Conservation (phyloP, 768 basidiomycete genomes). For the Polyporus arcularius region DNA sequence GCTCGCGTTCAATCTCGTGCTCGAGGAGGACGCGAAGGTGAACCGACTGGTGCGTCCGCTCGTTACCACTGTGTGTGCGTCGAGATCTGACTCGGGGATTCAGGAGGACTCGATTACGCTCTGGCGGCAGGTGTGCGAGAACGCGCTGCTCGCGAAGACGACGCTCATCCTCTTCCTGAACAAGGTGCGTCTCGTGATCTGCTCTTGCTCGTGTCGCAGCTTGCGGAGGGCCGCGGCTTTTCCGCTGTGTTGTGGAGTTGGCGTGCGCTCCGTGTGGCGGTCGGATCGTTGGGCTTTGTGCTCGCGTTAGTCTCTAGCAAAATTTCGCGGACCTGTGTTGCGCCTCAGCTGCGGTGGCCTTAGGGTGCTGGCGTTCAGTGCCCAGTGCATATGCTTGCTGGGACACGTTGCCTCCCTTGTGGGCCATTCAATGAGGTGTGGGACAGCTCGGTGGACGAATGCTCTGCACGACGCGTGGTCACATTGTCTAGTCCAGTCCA, state of each 20-base stretch:
- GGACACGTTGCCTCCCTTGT: too few relatives aligned
- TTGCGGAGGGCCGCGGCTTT: not conserved
- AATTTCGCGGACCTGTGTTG: too few relatives aligned
- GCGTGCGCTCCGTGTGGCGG: not conserved
- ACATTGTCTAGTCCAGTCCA: too few relatives aligned
- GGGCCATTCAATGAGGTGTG: too few relatives aligned
- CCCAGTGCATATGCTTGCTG: too few relatives aligned
- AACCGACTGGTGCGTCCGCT: slow-evolving; percentile 57
- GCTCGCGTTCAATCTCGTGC: slow-evolving; percentile 66
- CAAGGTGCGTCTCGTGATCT: slow-evolving; percentile 45
- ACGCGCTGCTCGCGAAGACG: slow-evolving; percentile 57
- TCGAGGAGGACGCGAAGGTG: slow-evolving; percentile 65
- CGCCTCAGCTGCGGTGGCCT: too few relatives aligned
- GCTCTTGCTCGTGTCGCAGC: not conserved
- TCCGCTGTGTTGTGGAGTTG: not conserved
- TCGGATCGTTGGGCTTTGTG: not conserved
- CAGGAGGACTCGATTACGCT: slow-evolving; percentile 75
- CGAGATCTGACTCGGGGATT: slow-evolving; percentile 21
- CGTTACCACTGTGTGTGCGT: not conserved
- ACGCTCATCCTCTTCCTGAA: slow-evolving; percentile 79
- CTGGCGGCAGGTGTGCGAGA: slow-evolving; percentile 72
- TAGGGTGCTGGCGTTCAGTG: too few relatives aligned
- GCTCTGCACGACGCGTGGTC: too few relatives aligned
- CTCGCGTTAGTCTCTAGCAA: too few relatives aligned
- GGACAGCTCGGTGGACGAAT: too few relatives aligned